Evolutionary conservation across 1,284 basidiomycete genomes (phyloP), one percentile per base, ranked within the genome.

Genomic region (Naganishia cerealis): DNA sequence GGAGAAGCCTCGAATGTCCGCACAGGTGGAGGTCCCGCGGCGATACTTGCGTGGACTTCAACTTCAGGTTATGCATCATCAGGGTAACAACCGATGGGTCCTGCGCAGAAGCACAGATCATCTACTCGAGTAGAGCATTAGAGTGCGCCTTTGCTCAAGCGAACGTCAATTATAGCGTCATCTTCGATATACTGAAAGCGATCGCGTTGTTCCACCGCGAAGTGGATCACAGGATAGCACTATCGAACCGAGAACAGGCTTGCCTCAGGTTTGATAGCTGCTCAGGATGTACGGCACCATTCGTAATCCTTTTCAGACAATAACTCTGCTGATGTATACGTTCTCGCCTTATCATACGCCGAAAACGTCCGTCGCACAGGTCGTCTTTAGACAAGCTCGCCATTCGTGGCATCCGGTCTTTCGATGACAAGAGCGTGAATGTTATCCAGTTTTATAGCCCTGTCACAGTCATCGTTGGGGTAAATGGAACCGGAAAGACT

Each of bases 401-500:
- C 52, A 94, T 93, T 67, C 88, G 91, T 18, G 81, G 82, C 29
- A 82, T 83, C 68, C 78, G 83, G 16, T 92, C 91, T 0, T 95
- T 95, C 76, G 92, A 94, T 83, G 92, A 97, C 85, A 96, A 97
- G 76, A 87, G 90, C 73, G 87, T 96, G 71, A 86, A 93, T 15
- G 88, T 98, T 74, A 97, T 99, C 78, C 92, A 99, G 79, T 99
- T 99, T 83, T 97, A 94, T 82, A 89, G 89, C 16, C 96, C 96
- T 1, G 90, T 99, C 66, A 99, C 96, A 0, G 94, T 99, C 77
- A 99, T 99, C 72, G 94, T 99, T 9, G 96, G 96, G 6, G 92
- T 95, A 83, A 99, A 99, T 81, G 96, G 96, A 16, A 94, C 91
- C 73, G 96, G 96, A 61, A 99, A 99, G 83, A 99, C 96, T 21